Conservation (phyloP, 78 protist species). For the Anaeramoeba flamelloides region DNA sequence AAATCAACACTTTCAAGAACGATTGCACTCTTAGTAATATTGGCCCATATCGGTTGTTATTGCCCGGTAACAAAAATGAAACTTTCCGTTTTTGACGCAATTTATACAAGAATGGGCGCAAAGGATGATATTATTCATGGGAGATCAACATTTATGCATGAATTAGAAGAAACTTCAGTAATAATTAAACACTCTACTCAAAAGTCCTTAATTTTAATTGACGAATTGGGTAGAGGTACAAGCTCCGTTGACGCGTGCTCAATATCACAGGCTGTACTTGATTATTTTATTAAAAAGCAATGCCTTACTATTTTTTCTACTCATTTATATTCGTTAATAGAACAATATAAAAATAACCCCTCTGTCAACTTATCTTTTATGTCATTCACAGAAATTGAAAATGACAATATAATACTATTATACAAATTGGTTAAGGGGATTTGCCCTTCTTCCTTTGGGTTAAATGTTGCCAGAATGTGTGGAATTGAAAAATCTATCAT, state of each 20-base stretch:
- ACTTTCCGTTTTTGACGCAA: slow-evolving; percentile 74
- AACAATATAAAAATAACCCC: slow-evolving; percentile 21
- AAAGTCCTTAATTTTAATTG: slow-evolving; percentile 76
- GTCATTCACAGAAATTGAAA: background rate
- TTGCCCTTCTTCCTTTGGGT: slow-evolving; percentile 62
- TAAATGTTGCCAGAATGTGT: slow-evolving; percentile 76
- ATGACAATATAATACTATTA: slow-evolving; percentile 53
- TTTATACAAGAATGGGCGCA: slow-evolving; percentile 81
- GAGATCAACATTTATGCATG: slow-evolving; percentile 85
- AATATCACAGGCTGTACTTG: slow-evolving; percentile 53
- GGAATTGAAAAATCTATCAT: slow-evolving; percentile 41
- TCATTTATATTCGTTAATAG: slow-evolving; percentile 75
- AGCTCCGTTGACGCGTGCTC: slow-evolving; percentile 18
- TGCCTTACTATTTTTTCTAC: slow-evolving; percentile 81
- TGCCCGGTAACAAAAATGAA: slow-evolving; percentile 58
- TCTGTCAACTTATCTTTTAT: slow-evolving; percentile 20
- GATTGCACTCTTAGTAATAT: slow-evolving; percentile 44
- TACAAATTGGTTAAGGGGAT: slow-evolving; percentile 58
- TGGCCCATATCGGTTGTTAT: slow-evolving; percentile 88
- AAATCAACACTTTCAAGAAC: slow-evolving; percentile 76
- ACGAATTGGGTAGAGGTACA: slow-evolving; percentile 70
- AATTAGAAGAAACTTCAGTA: slow-evolving; percentile 15
- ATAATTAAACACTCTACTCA: slow-evolving; percentile 39
- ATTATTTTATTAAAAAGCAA: slow-evolving; percentile 8
- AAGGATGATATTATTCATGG: slow-evolving; percentile 74